Evolutionary conservation across 352 stramenopile species (phyloP), one percentile per base, ranked within the genome.

Genomic region (Pythium utonaiense): DNA sequence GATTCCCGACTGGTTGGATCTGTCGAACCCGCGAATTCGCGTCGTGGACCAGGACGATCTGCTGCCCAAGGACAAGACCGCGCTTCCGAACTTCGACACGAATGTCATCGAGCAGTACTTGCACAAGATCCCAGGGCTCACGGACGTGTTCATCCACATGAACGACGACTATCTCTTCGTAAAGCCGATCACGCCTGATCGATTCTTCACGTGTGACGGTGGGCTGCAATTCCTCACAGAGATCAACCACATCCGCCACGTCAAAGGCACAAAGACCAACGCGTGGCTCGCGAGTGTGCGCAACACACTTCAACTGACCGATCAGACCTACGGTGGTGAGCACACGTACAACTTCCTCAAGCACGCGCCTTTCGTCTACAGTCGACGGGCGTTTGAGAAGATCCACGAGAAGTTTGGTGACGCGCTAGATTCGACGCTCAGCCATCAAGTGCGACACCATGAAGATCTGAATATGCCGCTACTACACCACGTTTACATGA

Each of bases 151-250:
- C 64, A 94, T 96, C 67, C 84, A 96, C 61, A 80, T 96, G 64
- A 96, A 96, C 60, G 86, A 96, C 66, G 86, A 96, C 73, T 96
- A 94, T 56, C 53, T 96, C 27, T 96, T 96, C 62, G 75, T 83
- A 38, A 89, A 92, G 63, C 78, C 80, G 28, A 73, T 96, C 24
- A 66, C 68, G 7, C 86, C 86, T 1, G 66, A 93, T 44, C 78
- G 86, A 36, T 88, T 94, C 67, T 96, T 96, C 69, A 87, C 86
- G 67, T 94, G 84, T 49, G 82, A 92, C 27, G 84, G 84, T 19
- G 84, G 82, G 1, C 44, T 93, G 34, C 76, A 71, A 6, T 75
- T 91, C 34, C 67, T 91, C n/a, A 89, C 80, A 0, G 83, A 93
- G 66, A 86, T 89, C 66, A 89, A 91, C 64, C 80, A 89, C 62